Percentiles rank a stretch among this genome's conserved stretches.
Evolutionary conservation across 2,329 filamentous ascomycete species (phyloP).

Genomic region (Aspergillus clavatus): DNA sequence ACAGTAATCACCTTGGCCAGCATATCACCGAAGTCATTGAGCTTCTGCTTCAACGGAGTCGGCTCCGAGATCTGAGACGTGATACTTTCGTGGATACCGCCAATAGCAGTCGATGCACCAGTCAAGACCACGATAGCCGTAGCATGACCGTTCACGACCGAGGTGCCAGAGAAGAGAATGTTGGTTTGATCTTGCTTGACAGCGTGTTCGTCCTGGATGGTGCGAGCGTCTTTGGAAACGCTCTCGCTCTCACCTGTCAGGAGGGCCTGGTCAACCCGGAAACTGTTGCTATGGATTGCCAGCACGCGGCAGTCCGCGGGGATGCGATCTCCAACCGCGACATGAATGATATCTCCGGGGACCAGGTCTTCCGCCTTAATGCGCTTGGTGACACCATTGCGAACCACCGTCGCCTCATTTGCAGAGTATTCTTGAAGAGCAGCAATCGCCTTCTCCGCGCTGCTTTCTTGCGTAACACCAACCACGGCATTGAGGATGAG

Average conservation of each 20-base stretch:
- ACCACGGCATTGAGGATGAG: conserved; percentile 94
- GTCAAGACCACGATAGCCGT: conserved; percentile 87
- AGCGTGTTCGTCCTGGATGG: conserved; percentile 71
- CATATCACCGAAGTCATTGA: conserved; percentile 95
- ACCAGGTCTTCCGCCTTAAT: conserved; percentile 97
- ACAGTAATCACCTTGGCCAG: conserved; percentile 97
- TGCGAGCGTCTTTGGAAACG: conserved; percentile 72
- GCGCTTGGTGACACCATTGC: conserved; percentile 72
- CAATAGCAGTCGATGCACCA: conserved; percentile 86
- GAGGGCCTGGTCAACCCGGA: conserved; percentile 93
- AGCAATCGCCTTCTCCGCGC: conserved; percentile 96
- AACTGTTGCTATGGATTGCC: conserved; percentile 93
- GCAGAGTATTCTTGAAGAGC: conserved; percentile 98
- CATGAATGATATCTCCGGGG: conserved; percentile 83
- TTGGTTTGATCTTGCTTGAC: conserved; percentile 98
- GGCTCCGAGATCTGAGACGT: conserved; percentile 96
- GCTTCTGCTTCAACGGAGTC: conserved; percentile 94
- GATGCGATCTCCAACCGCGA: conserved; percentile 86
- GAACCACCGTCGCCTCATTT: conserved; percentile 90
- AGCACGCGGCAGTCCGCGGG: conserved; percentile 91
- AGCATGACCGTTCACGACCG: conserved; percentile 89
- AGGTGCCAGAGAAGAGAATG: conserved; percentile 97
- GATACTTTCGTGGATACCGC: conserved; percentile 98
- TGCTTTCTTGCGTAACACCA: conserved; percentile 96
- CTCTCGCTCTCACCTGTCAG: conserved; percentile 97